Conservation (phyloP, 2,329 filamentous ascomycete species). For the Parastagonospora avenae region DNA sequence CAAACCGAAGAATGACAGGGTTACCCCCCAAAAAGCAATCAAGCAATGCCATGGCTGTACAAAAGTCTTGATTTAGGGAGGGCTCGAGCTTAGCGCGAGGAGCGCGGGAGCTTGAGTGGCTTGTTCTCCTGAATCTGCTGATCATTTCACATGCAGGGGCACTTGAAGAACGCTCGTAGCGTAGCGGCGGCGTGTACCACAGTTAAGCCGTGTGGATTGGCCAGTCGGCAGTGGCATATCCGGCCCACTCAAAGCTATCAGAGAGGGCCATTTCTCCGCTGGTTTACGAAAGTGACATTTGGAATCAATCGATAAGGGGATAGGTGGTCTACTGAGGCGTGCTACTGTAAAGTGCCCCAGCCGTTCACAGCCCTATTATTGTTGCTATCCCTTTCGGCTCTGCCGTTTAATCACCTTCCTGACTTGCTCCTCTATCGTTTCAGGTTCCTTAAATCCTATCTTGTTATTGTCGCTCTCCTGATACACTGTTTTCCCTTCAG, state of each 20-base stretch:
- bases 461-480: slow-evolving; percentile 68
- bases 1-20: not conserved
- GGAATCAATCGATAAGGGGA: too few relatives aligned
- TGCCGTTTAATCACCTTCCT: slow-evolving; percentile 23
- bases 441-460: slow-evolving; percentile 54
- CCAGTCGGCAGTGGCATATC: too few relatives aligned
- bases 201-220: not conserved
- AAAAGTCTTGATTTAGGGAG: slow-evolving; percentile 13
- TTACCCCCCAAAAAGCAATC: not conserved
- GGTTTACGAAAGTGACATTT: too few relatives aligned
- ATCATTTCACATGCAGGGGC: not conserved
- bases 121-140: slow-evolving; percentile 24
- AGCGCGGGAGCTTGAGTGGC: slow-evolving; percentile 19
- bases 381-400: not conserved
- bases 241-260: too few relatives aligned
- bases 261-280: too few relatives aligned
- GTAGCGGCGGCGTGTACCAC: not conserved
- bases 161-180: not conserved
- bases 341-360: too few relatives aligned
- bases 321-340: too few relatives aligned
- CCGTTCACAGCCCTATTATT: too few relatives aligned
- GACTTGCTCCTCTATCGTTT: slow-evolving; percentile 59
- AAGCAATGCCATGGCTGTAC: slow-evolving; percentile 35
- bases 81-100: slow-evolving; percentile 18
- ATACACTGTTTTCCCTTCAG: slow-evolving; percentile 73